phyloP scores from a whole-genome alignment of 805 yeast species.

The Candida ovalis region DNA sequence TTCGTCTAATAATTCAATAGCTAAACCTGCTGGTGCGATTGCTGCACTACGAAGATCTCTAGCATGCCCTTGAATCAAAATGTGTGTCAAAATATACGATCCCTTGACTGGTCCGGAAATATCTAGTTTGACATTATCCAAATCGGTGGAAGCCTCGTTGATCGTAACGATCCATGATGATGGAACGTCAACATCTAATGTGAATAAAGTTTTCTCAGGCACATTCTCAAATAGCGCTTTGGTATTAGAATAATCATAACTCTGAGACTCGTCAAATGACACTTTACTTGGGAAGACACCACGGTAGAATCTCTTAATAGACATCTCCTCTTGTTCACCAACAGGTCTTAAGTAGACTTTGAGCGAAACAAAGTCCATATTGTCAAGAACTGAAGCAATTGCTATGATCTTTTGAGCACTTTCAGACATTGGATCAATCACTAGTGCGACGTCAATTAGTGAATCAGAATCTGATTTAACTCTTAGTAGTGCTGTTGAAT shows the following conservation, averaged over 20 bases:
- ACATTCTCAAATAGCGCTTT: conserved; percentile 39
- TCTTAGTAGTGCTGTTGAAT: conserved; percentile 2
- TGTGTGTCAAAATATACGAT: conserved; percentile 44
- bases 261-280: conserved; percentile 30
- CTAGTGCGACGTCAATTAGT: conserved; percentile 48
- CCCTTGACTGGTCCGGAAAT: conserved; percentile 43
- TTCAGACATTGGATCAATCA: conserved; percentile 73
- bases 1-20: conserved; percentile 36
- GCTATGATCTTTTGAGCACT: conserved; percentile 59
- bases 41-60: conserved; percentile 35
- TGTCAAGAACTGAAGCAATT: conserved; percentile 33
- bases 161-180: conserved; percentile 64
- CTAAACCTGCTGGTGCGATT: conserved; percentile 48
- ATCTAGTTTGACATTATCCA: conserved; percentile 54
- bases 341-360: conserved; percentile 57
- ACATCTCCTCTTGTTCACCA: conserved; percentile 34
- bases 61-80: conserved; percentile 72
- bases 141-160: conserved; percentile 49
- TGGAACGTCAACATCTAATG: conserved; percentile 58
- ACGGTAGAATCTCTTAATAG: conserved; percentile 57
- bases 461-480: conserved; percentile 6
- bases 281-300: conserved; percentile 37
- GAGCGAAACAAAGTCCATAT: conserved; percentile 49
- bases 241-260: conserved; percentile 21
- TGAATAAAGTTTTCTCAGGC: conserved; percentile 51